Evolutionary conservation across 305 asterid species (phyloP).

Genomic region (Fraxinus paxiana): DNA sequence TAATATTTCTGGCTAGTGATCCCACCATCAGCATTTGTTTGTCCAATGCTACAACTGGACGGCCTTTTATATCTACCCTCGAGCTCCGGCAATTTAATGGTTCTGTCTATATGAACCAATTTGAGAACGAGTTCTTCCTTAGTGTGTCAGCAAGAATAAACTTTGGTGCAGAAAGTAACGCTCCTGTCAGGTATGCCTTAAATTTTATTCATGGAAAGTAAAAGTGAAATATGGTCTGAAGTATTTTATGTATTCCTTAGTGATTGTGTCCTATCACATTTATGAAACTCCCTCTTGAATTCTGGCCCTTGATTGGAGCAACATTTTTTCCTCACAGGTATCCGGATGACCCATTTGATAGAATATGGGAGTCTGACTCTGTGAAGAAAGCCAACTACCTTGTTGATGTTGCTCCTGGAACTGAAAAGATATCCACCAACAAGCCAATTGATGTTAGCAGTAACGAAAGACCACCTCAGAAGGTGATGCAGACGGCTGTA

Average conservation of each 20-base stretch:
- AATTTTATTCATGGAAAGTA: background rate
- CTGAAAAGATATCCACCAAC: conserved; percentile 67
- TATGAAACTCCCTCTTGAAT: background rate
- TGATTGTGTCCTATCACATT: background rate
- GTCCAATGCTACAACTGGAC: conserved; percentile 96
- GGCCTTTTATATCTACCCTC: conserved; percentile 88
- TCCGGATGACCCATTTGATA: conserved; percentile 93
- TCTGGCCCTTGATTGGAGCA: background rate
- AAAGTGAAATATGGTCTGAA: background rate
- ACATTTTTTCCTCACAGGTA: conserved; percentile 43
- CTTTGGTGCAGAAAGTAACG: conserved; percentile 77
- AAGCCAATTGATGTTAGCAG: conserved; percentile 59
- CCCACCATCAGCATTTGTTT: conserved; percentile 73
- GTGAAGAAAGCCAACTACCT: conserved; percentile 81
- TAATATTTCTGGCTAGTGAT: conserved; percentile 80
- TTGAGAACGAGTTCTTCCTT: conserved; percentile 69
- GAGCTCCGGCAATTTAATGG: conserved; percentile 93
- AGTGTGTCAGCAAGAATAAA: conserved; percentile 89
- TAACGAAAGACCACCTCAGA: conserved; percentile 75
- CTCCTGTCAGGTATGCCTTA: conserved; percentile 61
- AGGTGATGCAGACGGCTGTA: conserved; percentile 98
- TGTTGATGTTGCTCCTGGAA: conserved; percentile 91
- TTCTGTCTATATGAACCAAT: conserved; percentile 56
- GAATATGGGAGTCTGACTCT: conserved; percentile 86
- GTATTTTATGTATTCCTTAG: background rate